Conservation (phyloP, 768 basidiomycete species). For the Suillus tomentosus region DNA sequence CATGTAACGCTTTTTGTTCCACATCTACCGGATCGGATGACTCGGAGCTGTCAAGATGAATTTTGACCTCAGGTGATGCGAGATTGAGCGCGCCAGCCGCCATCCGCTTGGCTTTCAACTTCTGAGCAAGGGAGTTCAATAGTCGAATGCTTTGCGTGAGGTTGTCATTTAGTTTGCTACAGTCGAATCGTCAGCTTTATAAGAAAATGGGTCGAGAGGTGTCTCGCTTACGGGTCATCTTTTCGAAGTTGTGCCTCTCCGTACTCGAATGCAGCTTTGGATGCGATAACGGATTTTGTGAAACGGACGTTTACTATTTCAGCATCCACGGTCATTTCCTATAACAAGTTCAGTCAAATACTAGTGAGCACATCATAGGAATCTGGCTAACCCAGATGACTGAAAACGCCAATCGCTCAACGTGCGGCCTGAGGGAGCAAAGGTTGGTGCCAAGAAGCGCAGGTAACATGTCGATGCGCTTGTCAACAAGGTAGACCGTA, state of each 20-base stretch:
- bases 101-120: conserved; percentile 86
- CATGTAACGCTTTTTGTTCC: conserved; percentile 88
- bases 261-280: conserved; percentile 96
- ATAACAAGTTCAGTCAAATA: background rate
- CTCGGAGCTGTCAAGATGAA: conserved; percentile 90
- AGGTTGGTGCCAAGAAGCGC: conserved; percentile 91
- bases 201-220: background rate
- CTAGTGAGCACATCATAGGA: background rate
- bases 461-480: conserved; percentile 98
- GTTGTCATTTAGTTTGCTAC: conserved; percentile 74
- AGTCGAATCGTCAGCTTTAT: conserved; percentile 5
- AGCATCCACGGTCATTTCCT: conserved; percentile 90
- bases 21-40: conserved; percentile 96
- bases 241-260: conserved; percentile 94
- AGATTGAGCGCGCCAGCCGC: conserved; percentile 96
- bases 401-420: conserved; percentile 94
- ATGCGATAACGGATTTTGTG: conserved; percentile 95
- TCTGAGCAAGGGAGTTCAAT: conserved; percentile 82
- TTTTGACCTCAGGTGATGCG: conserved; percentile 98
- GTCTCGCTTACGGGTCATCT: conserved; percentile 74
- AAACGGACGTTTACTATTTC: conserved; percentile 90
- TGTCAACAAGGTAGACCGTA: conserved; percentile 97
- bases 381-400: conserved; percentile 78
- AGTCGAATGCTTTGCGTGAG: conserved; percentile 86
- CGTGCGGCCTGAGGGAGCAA: conserved; percentile 88